A percentile compares a stretch with the other conserved stretches of the same genome.
These are phyloP conservation scores for Cordyceps pruinosa DNA, from an alignment of 2,329 filamentous ascomycete genomes.

Conservation along the genomic window DNA sequence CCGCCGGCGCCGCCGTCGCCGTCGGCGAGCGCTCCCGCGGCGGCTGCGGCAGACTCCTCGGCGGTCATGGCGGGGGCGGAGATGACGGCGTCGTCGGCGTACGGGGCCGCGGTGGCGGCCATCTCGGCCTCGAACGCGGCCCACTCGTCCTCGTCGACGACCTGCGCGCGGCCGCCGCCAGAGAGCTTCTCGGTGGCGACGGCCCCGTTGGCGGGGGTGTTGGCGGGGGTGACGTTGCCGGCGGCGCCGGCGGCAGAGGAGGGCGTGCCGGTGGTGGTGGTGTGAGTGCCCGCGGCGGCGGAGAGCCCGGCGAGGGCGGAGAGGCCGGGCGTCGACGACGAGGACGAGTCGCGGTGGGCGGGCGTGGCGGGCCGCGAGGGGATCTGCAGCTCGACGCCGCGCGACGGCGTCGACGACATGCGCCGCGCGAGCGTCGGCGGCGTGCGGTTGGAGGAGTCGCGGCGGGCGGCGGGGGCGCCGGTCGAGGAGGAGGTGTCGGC, in stretches of 20 bases:
- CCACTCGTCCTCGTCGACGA: conserved; percentile 77
- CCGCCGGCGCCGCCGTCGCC: conserved; percentile 31
- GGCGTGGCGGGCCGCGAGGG: conserved; percentile 59
- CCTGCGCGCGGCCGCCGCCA: conserved; percentile 17
- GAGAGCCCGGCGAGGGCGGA: conserved; percentile 14
- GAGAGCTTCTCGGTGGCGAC: neutral
- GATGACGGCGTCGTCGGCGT: conserved; percentile 50
- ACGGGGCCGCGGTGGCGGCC: conserved; percentile 37
- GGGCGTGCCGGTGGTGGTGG: conserved; percentile 17
- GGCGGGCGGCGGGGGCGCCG: conserved; percentile 8
- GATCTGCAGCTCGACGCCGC: conserved; percentile 55
- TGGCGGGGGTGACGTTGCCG: neutral
- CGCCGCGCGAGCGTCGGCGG: conserved; percentile 39
- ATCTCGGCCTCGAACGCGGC: conserved; percentile 83
- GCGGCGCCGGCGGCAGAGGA: no score
- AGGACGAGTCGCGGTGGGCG: conserved; percentile 34
- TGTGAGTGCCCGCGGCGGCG: conserved; percentile 20
- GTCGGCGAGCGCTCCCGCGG: conserved; percentile 28
- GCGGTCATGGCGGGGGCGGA: conserved; percentile 61
- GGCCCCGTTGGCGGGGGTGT: neutral
- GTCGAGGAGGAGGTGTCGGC: conserved; percentile 9
- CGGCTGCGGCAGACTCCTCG: conserved; percentile 51
- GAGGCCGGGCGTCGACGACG: conserved; percentile 32
- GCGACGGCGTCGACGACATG: conserved; percentile 44
- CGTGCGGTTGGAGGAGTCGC: conserved; percentile 26